phyloP scores from a whole-genome alignment of 2,329 filamentous ascomycete genomes.

The Teratosphaeriaceae sp. region DNA sequence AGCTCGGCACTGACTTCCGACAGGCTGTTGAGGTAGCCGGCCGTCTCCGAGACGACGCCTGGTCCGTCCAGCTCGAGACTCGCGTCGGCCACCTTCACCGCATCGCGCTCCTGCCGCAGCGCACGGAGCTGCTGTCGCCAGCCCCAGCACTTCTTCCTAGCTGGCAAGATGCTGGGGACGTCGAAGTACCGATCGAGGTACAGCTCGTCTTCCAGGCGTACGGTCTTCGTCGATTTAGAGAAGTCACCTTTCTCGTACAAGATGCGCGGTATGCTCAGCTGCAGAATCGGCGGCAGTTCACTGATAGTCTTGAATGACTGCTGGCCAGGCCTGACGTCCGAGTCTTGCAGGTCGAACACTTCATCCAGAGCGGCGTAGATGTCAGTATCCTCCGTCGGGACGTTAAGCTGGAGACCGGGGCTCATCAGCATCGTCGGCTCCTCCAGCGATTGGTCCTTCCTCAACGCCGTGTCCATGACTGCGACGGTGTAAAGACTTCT shows the following conservation, averaged over 20 bases:
- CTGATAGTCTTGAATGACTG: conserved; percentile 62
- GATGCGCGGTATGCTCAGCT: conserved; percentile 81
- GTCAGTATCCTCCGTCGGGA: conserved; percentile 52
- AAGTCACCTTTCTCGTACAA: conserved; percentile 59
- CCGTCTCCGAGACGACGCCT: conserved; percentile 24
- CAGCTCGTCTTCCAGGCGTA: conserved; percentile 72
- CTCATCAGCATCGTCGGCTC: conserved; percentile 14
- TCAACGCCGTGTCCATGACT: conserved; percentile 15
- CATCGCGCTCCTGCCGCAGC: conserved; percentile 25
- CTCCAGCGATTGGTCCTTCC: conserved; percentile 11
- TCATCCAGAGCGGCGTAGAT: conserved; percentile 82
- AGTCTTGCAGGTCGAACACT: conserved; percentile 73
- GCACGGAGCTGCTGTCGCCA: conserved; percentile 56
- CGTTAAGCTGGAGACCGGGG: conserved; percentile 61
- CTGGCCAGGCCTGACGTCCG: conserved; percentile 52
- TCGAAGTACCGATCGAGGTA: conserved; percentile 88
- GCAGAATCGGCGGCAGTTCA: conserved; percentile 66
- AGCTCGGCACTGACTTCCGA: conserved; percentile 34
- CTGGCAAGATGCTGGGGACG: conserved; percentile 54
- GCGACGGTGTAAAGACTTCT: conserved; percentile 24
- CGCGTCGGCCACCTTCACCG: conserved; percentile 14
- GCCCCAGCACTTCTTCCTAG: conserved; percentile 66
- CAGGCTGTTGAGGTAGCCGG: conserved; percentile 39
- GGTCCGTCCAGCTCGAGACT: conserved; percentile 22
- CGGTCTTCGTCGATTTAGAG: conserved; percentile 68